Evolutionary conservation across 2,329 filamentous ascomycete species (phyloP).

Genomic region (Calonectria ilicicola): DNA sequence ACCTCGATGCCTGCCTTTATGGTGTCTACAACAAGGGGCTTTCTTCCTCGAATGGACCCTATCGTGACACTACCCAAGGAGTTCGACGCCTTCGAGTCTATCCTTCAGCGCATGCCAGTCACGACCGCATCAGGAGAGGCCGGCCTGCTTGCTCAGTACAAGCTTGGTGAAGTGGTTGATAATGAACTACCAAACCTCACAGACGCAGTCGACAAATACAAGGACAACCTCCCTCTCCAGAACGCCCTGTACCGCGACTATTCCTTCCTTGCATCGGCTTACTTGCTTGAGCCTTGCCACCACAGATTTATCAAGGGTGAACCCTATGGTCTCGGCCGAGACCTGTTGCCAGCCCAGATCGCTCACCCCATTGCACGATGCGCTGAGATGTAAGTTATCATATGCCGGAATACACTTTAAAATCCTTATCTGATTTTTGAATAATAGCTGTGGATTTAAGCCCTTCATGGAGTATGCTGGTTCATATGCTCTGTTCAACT

Average conservation of each 20-base stretch:
- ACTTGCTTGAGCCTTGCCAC: conserved; percentile 92
- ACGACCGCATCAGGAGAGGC: conserved; percentile 78
- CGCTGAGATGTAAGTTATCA: conserved; percentile 81
- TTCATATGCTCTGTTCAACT: conserved; percentile 71
- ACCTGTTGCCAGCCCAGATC: conserved; percentile 79
- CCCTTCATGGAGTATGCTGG: conserved; percentile 84
- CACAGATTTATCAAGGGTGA: conserved; percentile 77
- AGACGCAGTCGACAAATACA: conserved; percentile 76
- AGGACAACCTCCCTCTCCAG: conserved; percentile 80
- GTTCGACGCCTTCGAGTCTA: conserved; percentile 78
- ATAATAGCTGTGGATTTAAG: conserved; percentile 75
- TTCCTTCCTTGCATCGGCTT: conserved; percentile 89
- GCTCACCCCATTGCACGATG: conserved; percentile 86
- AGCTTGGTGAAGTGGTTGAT: conserved; percentile 80
- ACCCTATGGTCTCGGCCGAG: conserved; percentile 81
- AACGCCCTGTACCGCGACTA: conserved; percentile 94
- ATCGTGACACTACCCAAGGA: conserved; percentile 74
- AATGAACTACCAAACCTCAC: conserved; percentile 83
- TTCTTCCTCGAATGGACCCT: conserved; percentile 76
- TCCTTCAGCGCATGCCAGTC: conserved; percentile 84
- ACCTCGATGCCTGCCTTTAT: conserved; percentile 79
- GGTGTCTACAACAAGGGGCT: conserved; percentile 81
- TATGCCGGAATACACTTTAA: neutral
- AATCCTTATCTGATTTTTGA: neutral
- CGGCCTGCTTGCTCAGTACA: conserved; percentile 80